Evolutionary conservation across 164 flowering plant species (phyloP), one percentile per base, ranked within the genome.

Genomic region (Vitis amurensis): DNA sequence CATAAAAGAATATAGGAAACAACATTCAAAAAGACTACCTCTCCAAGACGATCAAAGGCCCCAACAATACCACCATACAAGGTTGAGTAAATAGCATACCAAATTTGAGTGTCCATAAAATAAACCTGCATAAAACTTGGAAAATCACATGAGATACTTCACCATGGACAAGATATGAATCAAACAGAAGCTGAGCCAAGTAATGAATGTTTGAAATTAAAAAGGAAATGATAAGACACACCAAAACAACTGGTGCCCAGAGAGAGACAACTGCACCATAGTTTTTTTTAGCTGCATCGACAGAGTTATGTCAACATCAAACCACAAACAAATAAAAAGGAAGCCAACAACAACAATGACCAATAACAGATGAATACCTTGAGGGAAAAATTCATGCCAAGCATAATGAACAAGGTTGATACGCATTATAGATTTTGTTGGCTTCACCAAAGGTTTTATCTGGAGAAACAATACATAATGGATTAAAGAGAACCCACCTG

Each of bases 371-470:
- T 4, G 59, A 55, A 61, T 89, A 93, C 98, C 97, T 48, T 82
- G 31, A 1, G 98, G 99, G 74, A 93, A 96, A 74, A 96, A 86
- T 71, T 93, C 99, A 84, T 96, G 99, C 99, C 99, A 96, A 50
- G 78, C 65, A 73, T 87, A 96, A 50, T 81, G 69, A 37, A 88
- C 76, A 51, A 63, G 83, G 11, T 68, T 82, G 60, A 92, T 90
- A 58, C 48, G 68, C 98, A 92, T 96, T 66, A 96, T 92, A 63
- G 77, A 88, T 76, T 83, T 86, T 53, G 99, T 93, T 70, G 99
- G 99, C 80, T 84, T 80, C 76, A 96, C 88, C 73, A 96, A 72
- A 59, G 95, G 93, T 73, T 87, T 89, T 75, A 93, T 92, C 98
- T 96, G 87, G 17, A 15, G 67, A 73, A 59, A 13, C 60, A 6